Conservation (phyloP, 129 eudicot species). For the Flaveria robusta region DNA sequence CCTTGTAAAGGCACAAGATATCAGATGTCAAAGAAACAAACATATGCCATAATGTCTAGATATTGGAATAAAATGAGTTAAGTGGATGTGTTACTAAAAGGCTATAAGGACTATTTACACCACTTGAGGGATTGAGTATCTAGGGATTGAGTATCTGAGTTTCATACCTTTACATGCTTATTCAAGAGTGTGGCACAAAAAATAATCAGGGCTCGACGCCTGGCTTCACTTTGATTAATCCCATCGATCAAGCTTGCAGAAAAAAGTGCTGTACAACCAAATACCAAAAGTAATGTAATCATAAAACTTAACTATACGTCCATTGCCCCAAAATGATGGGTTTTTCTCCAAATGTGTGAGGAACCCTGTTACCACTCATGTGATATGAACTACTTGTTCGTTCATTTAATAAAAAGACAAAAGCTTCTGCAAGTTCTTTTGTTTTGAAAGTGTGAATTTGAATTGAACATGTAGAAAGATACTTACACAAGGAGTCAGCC, state of each 20-base stretch:
- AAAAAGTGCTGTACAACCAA: conserved; percentile 54
- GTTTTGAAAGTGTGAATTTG: conserved; percentile 8
- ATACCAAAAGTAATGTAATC: conserved; percentile 9
- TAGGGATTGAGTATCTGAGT: too few species aligned
- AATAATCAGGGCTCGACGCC: conserved; percentile 77
- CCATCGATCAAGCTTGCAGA: conserved; percentile 78
- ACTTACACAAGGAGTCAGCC: conserved; percentile 75
- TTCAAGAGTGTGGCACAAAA: conserved; percentile 70
- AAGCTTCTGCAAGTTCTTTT: neutral
- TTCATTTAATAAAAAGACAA: neutral
- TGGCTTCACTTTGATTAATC: conserved; percentile 76
- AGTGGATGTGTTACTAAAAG: neutral
- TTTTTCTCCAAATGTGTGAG: neutral
- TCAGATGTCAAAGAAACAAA: conserved; percentile 11
- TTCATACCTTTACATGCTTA: conserved; percentile 62
- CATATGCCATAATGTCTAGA: neutral
- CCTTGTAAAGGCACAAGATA: conserved; percentile 48
- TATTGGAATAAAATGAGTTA: neutral
- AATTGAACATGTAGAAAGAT: conserved; percentile 19
- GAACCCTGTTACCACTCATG: conserved; percentile 2
- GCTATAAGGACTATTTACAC: neutral
- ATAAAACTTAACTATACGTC: neutral
- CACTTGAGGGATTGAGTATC: conserved; percentile 21
- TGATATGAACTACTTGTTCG: neutral
- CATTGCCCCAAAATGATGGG: conserved; percentile 1